Percentiles rank a stretch among this genome's conserved stretches.
These are phyloP conservation scores for Chaetothyriales sp. DNA, from an alignment of 2,329 filamentous ascomycete species.

Conservation along the genomic window DNA sequence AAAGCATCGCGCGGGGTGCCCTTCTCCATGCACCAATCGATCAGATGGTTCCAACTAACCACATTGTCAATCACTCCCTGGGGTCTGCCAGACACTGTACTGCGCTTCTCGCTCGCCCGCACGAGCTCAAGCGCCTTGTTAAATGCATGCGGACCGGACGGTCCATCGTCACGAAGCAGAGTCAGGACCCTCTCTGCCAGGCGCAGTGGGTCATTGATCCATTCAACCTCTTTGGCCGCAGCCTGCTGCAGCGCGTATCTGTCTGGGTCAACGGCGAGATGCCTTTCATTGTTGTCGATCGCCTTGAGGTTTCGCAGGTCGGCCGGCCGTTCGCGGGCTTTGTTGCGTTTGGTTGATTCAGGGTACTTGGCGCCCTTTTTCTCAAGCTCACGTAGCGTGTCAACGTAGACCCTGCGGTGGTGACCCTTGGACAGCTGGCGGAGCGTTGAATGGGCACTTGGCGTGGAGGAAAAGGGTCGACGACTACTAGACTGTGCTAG, in stretches of 20 bases:
- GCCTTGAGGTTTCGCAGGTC: conserved; percentile 8
- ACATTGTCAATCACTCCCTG: conserved; percentile 40
- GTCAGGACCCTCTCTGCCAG: conserved; percentile 53
- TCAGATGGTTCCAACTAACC: conserved; percentile 78
- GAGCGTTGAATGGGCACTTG: conserved; percentile 9
- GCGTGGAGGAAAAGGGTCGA: background rate
- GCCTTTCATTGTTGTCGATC: conserved; percentile 8
- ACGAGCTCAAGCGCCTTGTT: conserved; percentile 23
- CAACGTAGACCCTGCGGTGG: conserved; percentile 6
- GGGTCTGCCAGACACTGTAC: background rate
- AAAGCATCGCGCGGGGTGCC: conserved; percentile 49
- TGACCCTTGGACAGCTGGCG: conserved; percentile 13
- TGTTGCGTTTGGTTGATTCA: conserved; percentile 2
- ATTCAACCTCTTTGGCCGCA: conserved; percentile 9
- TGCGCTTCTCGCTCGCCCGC: background rate
- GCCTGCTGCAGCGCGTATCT: conserved; percentile 5
- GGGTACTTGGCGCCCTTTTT: conserved; percentile 1
- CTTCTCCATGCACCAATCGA: conserved; percentile 53
- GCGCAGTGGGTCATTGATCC: conserved; percentile 47
- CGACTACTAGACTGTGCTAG: background rate
- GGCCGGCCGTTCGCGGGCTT: conserved; percentile 2
- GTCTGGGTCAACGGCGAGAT: conserved; percentile 2
- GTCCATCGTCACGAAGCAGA: conserved; percentile 38
- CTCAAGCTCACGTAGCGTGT: conserved; percentile 4
- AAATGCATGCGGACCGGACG: conserved; percentile 33